Percentiles rank a stretch among this genome's conserved stretches.
Evolutionary conservation across 2,329 filamentous ascomycete genomes (phyloP).

Genomic region (Exophiala phaeomuriformis): DNA sequence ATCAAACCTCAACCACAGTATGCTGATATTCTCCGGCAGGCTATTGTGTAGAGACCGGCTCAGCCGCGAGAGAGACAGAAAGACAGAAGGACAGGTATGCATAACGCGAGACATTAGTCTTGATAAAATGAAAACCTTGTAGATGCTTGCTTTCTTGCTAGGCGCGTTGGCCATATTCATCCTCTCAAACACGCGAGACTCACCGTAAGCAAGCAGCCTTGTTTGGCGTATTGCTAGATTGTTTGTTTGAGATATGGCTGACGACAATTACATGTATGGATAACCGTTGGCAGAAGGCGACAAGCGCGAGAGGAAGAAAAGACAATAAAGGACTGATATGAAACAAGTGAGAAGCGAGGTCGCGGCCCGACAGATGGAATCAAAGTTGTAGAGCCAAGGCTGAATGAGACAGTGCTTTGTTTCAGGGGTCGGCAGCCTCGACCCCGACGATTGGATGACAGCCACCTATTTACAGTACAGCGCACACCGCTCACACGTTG

Average conservation of each 20-base stretch:
- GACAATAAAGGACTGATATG: neutral
- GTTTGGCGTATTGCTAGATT: conserved; percentile 6
- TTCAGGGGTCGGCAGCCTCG: neutral
- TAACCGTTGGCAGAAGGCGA: conserved; percentile 10
- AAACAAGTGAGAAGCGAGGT: neutral
- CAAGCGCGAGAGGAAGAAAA: neutral
- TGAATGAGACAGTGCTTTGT: neutral
- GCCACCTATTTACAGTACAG: neutral
- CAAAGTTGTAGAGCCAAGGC: conserved; percentile 1
- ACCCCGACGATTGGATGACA: neutral
- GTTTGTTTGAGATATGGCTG: conserved; percentile 9
- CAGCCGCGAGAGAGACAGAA: neutral
- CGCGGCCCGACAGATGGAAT: neutral
- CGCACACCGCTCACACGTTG: too few relatives aligned
- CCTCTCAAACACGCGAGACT: neutral
- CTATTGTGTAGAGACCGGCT: neutral
- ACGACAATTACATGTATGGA: conserved; percentile 4
- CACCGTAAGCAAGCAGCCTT: neutral
- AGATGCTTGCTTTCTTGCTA: neutral
- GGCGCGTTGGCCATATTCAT: neutral
- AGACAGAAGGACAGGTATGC: conserved; percentile 6
- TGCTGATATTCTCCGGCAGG: neutral
- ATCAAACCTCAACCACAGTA: neutral
- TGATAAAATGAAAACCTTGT: too few relatives aligned
- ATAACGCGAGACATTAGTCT: conserved; percentile 4